Evolutionary conservation across 352 stramenopile genomes (phyloP).

Genomic region (Globisporangium yorkense): DNA sequence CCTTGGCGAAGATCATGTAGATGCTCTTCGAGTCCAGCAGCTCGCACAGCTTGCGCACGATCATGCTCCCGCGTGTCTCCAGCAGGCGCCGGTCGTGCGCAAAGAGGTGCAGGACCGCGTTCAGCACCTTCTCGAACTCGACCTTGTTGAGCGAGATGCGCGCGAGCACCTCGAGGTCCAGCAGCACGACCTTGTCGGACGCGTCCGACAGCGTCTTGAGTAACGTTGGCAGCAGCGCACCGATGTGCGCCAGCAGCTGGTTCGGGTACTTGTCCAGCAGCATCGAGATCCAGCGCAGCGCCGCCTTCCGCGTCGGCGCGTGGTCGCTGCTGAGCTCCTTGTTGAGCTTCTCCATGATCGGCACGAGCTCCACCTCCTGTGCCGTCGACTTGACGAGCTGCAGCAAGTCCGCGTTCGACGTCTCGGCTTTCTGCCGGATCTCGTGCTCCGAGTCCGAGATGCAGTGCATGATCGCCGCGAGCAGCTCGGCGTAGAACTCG

Average conservation of each 20-base stretch:
- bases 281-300: constrained; percentile 97
- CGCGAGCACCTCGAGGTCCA: constrained; percentile 95
- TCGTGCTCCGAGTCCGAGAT: constrained; percentile 97
- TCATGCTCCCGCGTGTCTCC: constrained; percentile 96
- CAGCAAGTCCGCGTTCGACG: constrained; percentile 96
- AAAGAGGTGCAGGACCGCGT: constrained; percentile 95
- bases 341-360: constrained; percentile 94
- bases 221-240: constrained; percentile 92
- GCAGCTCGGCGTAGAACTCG: constrained; percentile 93
- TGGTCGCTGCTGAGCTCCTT: constrained; percentile 93
- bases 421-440: constrained; percentile 94
- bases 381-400: constrained; percentile 92
- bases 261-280: constrained; percentile 95
- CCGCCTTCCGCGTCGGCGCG: constrained; percentile 95
- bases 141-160: constrained; percentile 91
- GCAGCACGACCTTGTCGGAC: constrained; percentile 95
- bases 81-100: constrained; percentile 75
- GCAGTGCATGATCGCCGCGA: constrained; percentile 97
- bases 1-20: constrained; percentile 96
- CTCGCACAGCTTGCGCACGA: constrained; percentile 98
- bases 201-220: constrained; percentile 95
- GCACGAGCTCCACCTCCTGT: constrained; percentile 87
- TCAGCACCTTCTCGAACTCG: constrained; percentile 92
- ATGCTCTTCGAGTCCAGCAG: constrained; percentile 97
- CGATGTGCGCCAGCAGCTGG: constrained; percentile 92